Base-by-base conservation (phyloP, 176 grass and related monocot species). In the Neostapfia colusana region DNA sequence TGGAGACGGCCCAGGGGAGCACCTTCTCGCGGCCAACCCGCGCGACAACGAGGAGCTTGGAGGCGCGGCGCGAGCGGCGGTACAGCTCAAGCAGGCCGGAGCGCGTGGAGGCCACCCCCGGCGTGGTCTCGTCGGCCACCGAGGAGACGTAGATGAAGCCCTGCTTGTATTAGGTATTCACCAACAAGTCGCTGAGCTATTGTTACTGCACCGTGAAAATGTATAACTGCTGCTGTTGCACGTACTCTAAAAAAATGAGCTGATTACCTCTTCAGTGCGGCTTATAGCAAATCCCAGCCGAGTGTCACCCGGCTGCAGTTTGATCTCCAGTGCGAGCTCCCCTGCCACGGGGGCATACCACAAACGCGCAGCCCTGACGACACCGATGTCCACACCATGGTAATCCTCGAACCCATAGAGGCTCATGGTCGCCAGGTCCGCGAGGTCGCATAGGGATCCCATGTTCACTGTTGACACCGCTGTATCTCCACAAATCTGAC, bases 351-450 rank as follows among this genome's bases (percentile, higher is more conserved):
- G 82, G 20, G 76, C 79, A 28, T 88, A 93, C 91, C 88, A 93
- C 59, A 93, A 49, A 37, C 85, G 88, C 18, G 81, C 82, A 0
- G 85, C 82, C 68, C 91, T 64, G 4, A 88, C 70, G 6, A 93
- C 82, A 12, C 91, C 91, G 10, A 93, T 93, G 69, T 93, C 88
- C 12, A 93, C 65, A 8, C 91, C 91, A 8, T 88, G 88, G 85
- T 93, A 94, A 53, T 90, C 88, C 84, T 94, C 88, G 11, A 94
- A 94, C 6, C 88, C 91, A 8, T 90, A 90, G 17, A 94, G 79
- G 65, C 91, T 94, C 56, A 86, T 76, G 62, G 87, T 90, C 5
- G 88, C 88, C 76, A 90, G 50, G 75, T 93, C 86, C 6, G 85
- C 72, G 8, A 94, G 74, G 67, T 94, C 88, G 26, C 85, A 63